Evolutionary conservation across 495 filamentous ascomycete species (phyloP), one percentile per base, ranked within the genome.

Genomic region (Neurospora cerealis): DNA sequence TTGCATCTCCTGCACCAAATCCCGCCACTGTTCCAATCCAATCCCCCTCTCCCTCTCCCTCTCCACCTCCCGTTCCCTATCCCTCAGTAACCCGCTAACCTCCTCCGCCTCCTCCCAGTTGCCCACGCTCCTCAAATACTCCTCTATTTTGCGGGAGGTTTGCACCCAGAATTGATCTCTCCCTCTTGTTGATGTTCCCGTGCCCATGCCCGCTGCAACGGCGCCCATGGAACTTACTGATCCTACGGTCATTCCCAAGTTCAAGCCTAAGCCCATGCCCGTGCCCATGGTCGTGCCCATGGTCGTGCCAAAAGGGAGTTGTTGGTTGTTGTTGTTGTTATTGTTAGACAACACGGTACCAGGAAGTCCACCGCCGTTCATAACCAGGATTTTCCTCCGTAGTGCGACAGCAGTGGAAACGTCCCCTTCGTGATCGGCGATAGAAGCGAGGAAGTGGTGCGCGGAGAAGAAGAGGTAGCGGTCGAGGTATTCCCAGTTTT

Each of bases 381-480:
- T 73, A n/a, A 72, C 70, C 37, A 81, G 40, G 19, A 76, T 76
- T 69, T 69, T 70, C 21, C 72, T 0, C 5, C 79, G 38, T 4
- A 73, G 70, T 9, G 48, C 62, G 21, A 37, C 73, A 28, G 75
- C 80, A 13, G 60, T 46, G 4, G 73, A 66, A 13, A 24, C 9
- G 4, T 81, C 62, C 0, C 77, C 75, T 1, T 44, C 71, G 11
- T 46, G 39, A 36, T 81, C 80, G 0, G 76, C 77, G 11, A 81
- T 76, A 2, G 75, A 42, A 5, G 78, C 79, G 40, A 80, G n/a
- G 40, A 81, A 81, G 36, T 78, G 69, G 34, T 76, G 62, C 4
- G 74, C 78, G 6, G 75, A 78, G 28, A 81, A 81, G 11, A 78
- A 74, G 46, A 80, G 40, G 40, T 80, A 80, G 60, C 80, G 71